Conservation (phyloP, 805 yeast species). For the Kurtzmaniella fragi region DNA sequence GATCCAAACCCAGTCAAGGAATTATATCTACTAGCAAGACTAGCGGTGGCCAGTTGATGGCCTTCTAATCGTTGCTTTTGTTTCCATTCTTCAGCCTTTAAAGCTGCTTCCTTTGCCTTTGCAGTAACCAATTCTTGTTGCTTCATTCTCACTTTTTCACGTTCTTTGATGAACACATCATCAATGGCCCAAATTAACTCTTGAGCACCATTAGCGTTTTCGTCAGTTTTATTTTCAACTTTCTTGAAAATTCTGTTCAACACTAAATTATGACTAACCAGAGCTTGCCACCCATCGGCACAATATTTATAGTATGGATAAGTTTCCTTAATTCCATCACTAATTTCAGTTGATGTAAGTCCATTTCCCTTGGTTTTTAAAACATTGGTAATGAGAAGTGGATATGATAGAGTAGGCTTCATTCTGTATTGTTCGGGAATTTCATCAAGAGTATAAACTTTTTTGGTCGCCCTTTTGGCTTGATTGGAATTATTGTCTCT, state of each 20-base stretch:
- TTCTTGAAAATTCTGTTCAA: conserved; percentile 81
- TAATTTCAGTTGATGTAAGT: conserved; percentile 62
- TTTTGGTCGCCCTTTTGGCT: conserved; percentile 49
- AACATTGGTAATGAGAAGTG: conserved; percentile 75
- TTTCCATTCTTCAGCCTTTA: conserved; percentile 46
- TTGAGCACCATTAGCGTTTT: conserved; percentile 47
- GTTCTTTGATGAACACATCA: conserved; percentile 75
- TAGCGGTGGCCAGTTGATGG: conserved; percentile 17
- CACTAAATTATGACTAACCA: conserved; percentile 85
- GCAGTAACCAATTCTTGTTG: conserved; percentile 61
- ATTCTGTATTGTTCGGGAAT: conserved; percentile 83
- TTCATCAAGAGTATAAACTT: conserved; percentile 70
- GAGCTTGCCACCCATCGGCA: conserved; percentile 96
- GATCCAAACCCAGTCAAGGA: conserved; percentile 17
- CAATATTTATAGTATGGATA: conserved; percentile 92
- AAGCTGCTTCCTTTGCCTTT: conserved; percentile 51
- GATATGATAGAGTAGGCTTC: conserved; percentile 80
- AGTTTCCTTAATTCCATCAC: conserved; percentile 77
- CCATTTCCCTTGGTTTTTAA: conserved; percentile 68
- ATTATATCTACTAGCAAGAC: conserved; percentile 24
- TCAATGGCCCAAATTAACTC: conserved; percentile 96
- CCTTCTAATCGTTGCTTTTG: conserved; percentile 36
- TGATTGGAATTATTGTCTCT: conserved; percentile 19
- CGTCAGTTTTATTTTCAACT: conserved; percentile 51
- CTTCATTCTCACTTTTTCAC: conserved; percentile 59